phyloP scores from a whole-genome alignment of 2,329 filamentous ascomycete genomes.

The Harringtonia lauricola region DNA sequence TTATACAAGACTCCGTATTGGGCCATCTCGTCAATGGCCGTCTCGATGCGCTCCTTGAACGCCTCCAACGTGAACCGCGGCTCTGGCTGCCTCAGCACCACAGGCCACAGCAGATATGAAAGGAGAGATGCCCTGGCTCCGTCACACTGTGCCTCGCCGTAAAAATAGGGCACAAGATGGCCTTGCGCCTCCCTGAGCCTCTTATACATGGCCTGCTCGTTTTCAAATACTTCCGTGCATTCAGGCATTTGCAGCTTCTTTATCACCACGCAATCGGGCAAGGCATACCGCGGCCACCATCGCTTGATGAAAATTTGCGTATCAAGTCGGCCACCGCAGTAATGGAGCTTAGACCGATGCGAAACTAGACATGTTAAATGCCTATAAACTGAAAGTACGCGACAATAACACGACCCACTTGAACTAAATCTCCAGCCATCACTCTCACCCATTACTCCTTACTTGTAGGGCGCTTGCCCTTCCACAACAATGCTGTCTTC shows the following conservation, averaged over 20 bases:
- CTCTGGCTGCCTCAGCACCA: not conserved
- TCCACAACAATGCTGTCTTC: too few species aligned
- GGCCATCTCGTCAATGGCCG: not conserved
- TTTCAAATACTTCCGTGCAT: not conserved
- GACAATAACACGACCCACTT: too few species aligned
- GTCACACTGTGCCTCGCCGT: conserved; percentile 5
- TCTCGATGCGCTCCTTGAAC: not conserved
- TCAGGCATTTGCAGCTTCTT: conserved; percentile 3
- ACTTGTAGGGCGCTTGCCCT: too few species aligned
- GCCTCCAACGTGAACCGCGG: not conserved
- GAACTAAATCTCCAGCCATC: too few species aligned
- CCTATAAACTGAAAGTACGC: too few species aligned
- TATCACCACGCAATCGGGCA: conserved; percentile 3
- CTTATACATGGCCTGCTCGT: conserved; percentile 1
- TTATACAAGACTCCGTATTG: not conserved
- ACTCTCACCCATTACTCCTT: too few species aligned
- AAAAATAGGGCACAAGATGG: conserved; percentile 1
- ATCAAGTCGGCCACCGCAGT: not conserved
- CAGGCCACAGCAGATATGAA: not conserved
- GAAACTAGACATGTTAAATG: not conserved
- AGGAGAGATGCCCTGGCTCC: not conserved
- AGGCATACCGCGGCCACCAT: not conserved
- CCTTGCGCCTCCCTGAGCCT: not conserved
- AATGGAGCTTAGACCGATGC: not conserved
- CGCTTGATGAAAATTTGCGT: not conserved